Conservation (phyloP, 768 basidiomycete species). For the Cyclocybe aegerita region DNA sequence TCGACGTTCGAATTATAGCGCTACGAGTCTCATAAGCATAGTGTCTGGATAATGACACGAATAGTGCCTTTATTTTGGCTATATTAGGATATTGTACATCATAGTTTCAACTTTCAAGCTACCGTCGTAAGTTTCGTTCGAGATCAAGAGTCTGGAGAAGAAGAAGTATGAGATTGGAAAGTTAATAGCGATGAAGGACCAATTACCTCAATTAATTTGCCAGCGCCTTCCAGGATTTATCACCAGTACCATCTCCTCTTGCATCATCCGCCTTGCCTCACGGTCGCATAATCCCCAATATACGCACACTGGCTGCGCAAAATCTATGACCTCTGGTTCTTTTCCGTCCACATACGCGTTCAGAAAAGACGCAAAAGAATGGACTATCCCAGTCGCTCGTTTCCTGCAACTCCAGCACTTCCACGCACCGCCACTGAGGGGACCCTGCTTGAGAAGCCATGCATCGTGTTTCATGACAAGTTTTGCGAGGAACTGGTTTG, state of each 20-base stretch:
- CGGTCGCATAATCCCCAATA: constrained; percentile 10
- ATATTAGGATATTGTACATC: no score
- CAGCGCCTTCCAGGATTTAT: background rate
- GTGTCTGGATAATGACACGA: no score
- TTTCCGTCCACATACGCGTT: background rate
- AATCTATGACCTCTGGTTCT: constrained; percentile 10
- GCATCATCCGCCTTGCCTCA: constrained; percentile 11
- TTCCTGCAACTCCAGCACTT: constrained; percentile 6
- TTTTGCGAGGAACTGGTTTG: constrained; percentile 5
- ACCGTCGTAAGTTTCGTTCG: no score
- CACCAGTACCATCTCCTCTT: constrained; percentile 1
- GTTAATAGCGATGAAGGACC: no score
- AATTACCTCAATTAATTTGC: no score
- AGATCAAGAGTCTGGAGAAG: no score
- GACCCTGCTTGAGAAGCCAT: background rate
- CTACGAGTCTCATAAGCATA: no score
- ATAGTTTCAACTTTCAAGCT: no score
- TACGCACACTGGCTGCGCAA: constrained; percentile 9
- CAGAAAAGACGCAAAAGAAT: constrained; percentile 8
- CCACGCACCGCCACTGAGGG: constrained; percentile 1
- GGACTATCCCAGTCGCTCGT: constrained; percentile 6
- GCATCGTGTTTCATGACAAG: constrained; percentile 13
- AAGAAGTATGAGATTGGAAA: no score
- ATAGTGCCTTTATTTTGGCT: no score
- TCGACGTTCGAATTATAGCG: no score